Conservation (phyloP, 805 yeast genomes). For the Wickerhamiella cacticola region DNA sequence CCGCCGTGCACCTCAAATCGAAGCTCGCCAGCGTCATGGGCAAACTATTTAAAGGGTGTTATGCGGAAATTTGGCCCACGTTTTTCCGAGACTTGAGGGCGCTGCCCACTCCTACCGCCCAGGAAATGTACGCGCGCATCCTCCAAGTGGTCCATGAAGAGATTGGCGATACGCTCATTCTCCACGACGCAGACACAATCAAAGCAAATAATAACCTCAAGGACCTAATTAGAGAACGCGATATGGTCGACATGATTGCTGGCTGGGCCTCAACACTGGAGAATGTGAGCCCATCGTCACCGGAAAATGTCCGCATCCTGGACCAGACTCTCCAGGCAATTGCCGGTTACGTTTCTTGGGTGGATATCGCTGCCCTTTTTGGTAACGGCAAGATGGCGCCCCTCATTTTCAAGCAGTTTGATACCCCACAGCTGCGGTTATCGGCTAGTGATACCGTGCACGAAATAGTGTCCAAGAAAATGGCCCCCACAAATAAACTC, state of each 20-base stretch:
- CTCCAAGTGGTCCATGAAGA: conserved; percentile 71
- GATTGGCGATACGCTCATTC: conserved; percentile 82
- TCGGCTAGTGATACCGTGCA: conserved; percentile 45
- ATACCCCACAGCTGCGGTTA: conserved; percentile 37
- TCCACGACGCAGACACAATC: conserved; percentile 45
- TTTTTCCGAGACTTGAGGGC: conserved; percentile 40
- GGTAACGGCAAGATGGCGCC: conserved; percentile 40
- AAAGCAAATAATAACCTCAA: conserved; percentile 62
- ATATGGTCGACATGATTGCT: conserved; percentile 50
- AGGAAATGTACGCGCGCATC: conserved; percentile 66
- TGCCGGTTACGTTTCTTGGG: conserved; percentile 88
- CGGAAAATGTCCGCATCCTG: conserved; percentile 37
- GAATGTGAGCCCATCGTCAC: conserved; percentile 27
- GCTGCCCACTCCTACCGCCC: conserved; percentile 33
- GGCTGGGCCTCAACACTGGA: conserved; percentile 55
- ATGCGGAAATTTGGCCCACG: conserved; percentile 38
- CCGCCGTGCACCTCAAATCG: conserved; percentile 38
- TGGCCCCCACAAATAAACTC: conserved; percentile 60
- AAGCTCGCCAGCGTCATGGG: conserved; percentile 47
- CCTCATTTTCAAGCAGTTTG: conserved; percentile 47
- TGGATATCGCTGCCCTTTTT: conserved; percentile 65
- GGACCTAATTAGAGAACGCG: conserved; percentile 68
- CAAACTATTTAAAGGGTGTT: conserved; percentile 39
- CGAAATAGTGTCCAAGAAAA: conserved; percentile 64
- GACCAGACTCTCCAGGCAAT: conserved; percentile 50